Base-by-base conservation (phyloP, 2,329 filamentous ascomycete genomes). In the Exophiala sideris region DNA sequence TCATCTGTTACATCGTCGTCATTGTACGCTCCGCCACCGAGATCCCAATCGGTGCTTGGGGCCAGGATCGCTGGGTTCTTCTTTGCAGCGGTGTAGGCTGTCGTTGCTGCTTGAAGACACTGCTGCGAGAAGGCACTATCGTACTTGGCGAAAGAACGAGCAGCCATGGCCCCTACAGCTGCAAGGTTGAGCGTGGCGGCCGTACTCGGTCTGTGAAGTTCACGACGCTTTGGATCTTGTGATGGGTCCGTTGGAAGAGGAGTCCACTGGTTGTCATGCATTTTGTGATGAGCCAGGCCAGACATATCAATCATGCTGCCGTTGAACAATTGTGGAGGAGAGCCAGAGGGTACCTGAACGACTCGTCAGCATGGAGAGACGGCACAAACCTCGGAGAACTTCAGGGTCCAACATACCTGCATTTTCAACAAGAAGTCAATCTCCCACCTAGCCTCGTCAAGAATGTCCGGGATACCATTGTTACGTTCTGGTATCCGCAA, bases 41-140 rank as follows among this genome's bases (percentile, higher is more conserved):
- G 45, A 48, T 48, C 45, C 45, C 45, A 48, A n/a, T 48, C 45
- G 18, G 45, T 48, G n/a, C 45, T 29, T 14, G 45, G 45, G 16
- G 45, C 45, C 7, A 48, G 45, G 16, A 48, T 48, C 21, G 24
- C 45, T 18, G 45, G 45, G 29, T 48, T 34, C 24, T 20, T 34
- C 16, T 36, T 48, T 16, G 45, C 45, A 6, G 45, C 45, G 7
- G 45, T 32, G 32, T 48, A 48, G 7, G 45, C 45, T 20, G 45
- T 48, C 5, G 45, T 48, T 20, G 45, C 45, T 36, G 45, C 45
- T 16, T 16, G 11, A 1, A 48, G 21, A 20, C 45, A 48, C 32
- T 36, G 45, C 20, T 48, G 45, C 32, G 45, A 32, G 35, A 48
- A 48, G 5, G 21, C 45, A 2, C 8, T 35, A 9, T 48, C 45